Evolutionary conservation across 1,284 basidiomycete species (phyloP).

Genomic region (Erythrobasidium hasegawianum): DNA sequence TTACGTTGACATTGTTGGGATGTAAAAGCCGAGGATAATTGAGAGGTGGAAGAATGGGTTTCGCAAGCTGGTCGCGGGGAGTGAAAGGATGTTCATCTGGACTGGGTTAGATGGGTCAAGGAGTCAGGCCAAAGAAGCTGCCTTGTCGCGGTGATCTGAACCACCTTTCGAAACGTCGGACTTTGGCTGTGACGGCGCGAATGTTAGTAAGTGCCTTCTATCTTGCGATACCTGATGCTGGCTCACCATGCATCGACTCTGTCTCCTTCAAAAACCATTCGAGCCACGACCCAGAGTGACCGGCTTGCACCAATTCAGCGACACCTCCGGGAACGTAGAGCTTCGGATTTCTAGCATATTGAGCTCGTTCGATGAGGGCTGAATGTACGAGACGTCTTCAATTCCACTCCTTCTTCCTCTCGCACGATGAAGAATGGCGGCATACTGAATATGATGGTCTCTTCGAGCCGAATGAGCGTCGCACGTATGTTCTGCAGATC

Average conservation of each 20-base stretch:
- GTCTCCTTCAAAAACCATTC: constrained; percentile 97
- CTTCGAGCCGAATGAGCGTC: constrained; percentile 84
- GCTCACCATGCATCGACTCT: constrained; percentile 85
- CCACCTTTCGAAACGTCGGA: constrained; percentile 83
- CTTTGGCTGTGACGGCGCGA: constrained; percentile 68
- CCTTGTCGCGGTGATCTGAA: constrained; percentile 15
- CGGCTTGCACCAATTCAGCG: constrained; percentile 62
- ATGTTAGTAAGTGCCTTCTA: not conserved
- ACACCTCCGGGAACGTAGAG: constrained; percentile 68
- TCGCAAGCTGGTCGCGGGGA: constrained; percentile 63
- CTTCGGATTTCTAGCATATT: constrained; percentile 88
- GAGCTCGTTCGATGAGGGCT: constrained; percentile 89
- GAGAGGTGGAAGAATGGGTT: constrained; percentile 73
- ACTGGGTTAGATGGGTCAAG: constrained; percentile 54
- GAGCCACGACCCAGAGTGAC: constrained; percentile 82
- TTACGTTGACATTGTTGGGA: constrained; percentile 82
- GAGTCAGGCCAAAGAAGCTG: not conserved
- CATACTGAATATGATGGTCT: constrained; percentile 88
- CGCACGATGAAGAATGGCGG: not conserved
- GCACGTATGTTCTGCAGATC: constrained; percentile 60
- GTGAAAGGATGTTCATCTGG: constrained; percentile 99
- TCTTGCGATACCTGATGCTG: constrained; percentile 35
- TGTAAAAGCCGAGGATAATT: constrained; percentile 71
- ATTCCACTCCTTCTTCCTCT: not conserved
- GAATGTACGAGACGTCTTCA: constrained; percentile 3